These are phyloP conservation scores for Pholiota microspora DNA, from an alignment of 768 basidiomycete species.

Conservation along the genomic window DNA sequence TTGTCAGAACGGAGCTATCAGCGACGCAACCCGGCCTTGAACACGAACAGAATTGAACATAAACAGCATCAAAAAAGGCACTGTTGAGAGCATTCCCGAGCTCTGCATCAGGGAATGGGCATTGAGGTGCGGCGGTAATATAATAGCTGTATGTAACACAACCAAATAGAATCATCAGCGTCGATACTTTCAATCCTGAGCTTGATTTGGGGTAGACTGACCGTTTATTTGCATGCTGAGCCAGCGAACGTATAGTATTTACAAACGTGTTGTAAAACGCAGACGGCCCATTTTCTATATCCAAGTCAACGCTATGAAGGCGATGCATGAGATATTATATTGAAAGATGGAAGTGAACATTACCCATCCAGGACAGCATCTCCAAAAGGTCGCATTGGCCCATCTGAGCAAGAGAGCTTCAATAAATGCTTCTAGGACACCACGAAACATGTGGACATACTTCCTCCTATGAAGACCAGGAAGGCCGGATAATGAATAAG, in stretches of 20 bases:
- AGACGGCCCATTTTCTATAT: conserved; percentile 62
- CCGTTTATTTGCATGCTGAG: conserved; percentile 48
- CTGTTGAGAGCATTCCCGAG: conserved; percentile 58
- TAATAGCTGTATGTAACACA: no score
- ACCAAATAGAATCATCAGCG: no score
- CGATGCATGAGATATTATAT: background rate
- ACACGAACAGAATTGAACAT: conserved; percentile 63
- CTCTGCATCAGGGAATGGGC: conserved; percentile 67
- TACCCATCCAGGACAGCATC: conserved; percentile 69
- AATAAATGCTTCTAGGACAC: no score
- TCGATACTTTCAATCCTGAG: conserved; percentile 1
- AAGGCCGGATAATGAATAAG: background rate
- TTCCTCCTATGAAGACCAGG: conserved; percentile 22
- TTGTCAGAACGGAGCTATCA: background rate
- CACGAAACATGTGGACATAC: no score
- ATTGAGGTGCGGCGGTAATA: conserved; percentile 60
- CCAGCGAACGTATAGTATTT: conserved; percentile 46
- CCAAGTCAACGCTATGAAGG: conserved; percentile 53
- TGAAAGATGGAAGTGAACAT: background rate
- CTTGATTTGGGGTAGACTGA: conserved; percentile 19
- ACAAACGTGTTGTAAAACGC: conserved; percentile 53
- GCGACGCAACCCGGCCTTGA: background rate
- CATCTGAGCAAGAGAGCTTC: no score
- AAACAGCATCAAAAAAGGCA: conserved; percentile 67
- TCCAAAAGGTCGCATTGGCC: conserved; percentile 62